Base-by-base conservation (phyloP, 2,329 filamentous ascomycete species). In the Aurifilum marmelostoma region DNA sequence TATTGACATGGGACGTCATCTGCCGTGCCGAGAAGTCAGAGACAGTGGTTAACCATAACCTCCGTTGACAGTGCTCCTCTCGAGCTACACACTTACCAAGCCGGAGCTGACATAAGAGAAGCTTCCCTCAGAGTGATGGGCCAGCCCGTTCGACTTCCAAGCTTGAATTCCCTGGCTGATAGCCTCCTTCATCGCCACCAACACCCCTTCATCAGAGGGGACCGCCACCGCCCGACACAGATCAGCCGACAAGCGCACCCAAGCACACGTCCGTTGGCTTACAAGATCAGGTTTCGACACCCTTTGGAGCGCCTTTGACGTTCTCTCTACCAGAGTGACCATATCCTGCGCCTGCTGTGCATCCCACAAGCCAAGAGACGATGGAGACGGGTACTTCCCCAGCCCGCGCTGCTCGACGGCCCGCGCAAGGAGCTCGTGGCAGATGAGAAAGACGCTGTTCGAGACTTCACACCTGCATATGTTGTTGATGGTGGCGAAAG, bases 381-480 rank as follows among this genome's bases (percentile, higher is more conserved):
- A 32, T n/a, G 50, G 41, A 27, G 65, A 52, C n/a, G 43, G 27
- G 9, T 61, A 24, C 14, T 32, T 41, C 6, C 27, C 58, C 29
- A 67, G 52, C 24, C 67, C 59, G 18, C 54, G 67, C 41, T 59
- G 67, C 67, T 68, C 62, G n/a, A 68, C 67, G 1, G 52, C 62
- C 32, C 65, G 62, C 16, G 62, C 52, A 9, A 68, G 32, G 21
- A 68, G 67, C 37, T 68, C 67, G 50, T 68, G 67, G 34, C 67
- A 65, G 24, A 68, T 68, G 16, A 68, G 62, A 41, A 65, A 68
- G 14, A 65, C 62, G 54, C 67, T 68, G 32, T 68, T 68, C 7
- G 67, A 68, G 2, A 68, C 50, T 41, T 68, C 67, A 29, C 67
- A 68, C 24, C 67, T 62, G n/a, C 67, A 68, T 16, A 68, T 65